phyloP scores from a whole-genome alignment of 2,329 filamentous ascomycete genomes.

The Epichloe aotearoae region DNA sequence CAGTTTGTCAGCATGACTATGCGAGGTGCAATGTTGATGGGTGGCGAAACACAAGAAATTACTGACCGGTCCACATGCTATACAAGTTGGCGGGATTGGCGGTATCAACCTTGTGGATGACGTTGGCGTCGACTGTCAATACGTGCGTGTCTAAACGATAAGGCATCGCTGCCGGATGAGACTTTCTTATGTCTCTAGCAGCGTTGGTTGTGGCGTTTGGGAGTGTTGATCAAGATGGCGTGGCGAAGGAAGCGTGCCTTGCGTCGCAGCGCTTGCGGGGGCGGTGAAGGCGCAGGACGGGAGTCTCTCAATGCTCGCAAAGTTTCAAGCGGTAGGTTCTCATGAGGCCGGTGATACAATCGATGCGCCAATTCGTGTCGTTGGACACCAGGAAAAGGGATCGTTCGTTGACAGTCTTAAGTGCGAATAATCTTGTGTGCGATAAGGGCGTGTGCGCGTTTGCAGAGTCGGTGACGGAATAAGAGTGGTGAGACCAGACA shows the following conservation, averaged over 20 bases:
- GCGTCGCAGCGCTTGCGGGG: too few relatives aligned
- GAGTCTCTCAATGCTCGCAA: too few relatives aligned
- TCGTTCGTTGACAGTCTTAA: too few relatives aligned
- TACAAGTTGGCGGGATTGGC: conserved; percentile 85
- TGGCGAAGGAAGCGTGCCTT: neutral
- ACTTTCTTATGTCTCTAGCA: conserved; percentile 26
- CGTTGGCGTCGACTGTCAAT: conserved; percentile 78
- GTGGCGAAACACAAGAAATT: neutral
- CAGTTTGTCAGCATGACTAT: conserved; percentile 18
- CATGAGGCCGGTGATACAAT: too few relatives aligned
- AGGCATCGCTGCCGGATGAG: conserved; percentile 50
- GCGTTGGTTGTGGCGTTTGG: conserved; percentile 5
- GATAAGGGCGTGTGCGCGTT: too few relatives aligned
- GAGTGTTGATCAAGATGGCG: neutral
- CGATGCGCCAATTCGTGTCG: too few relatives aligned
- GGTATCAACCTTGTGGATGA: conserved; percentile 91
- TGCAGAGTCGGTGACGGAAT: too few relatives aligned
- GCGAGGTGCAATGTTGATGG: neutral
- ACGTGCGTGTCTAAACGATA: conserved; percentile 72
- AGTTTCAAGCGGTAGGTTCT: too few relatives aligned
- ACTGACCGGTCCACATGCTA: conserved; percentile 91
- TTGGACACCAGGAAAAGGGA: too few relatives aligned
- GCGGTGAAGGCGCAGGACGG: too few relatives aligned
- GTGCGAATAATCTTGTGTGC: too few relatives aligned
- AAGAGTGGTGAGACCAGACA: neutral